Evolutionary conservation across 2,329 filamentous ascomycete species (phyloP).

Genomic region (Hypoxylon sp.): DNA sequence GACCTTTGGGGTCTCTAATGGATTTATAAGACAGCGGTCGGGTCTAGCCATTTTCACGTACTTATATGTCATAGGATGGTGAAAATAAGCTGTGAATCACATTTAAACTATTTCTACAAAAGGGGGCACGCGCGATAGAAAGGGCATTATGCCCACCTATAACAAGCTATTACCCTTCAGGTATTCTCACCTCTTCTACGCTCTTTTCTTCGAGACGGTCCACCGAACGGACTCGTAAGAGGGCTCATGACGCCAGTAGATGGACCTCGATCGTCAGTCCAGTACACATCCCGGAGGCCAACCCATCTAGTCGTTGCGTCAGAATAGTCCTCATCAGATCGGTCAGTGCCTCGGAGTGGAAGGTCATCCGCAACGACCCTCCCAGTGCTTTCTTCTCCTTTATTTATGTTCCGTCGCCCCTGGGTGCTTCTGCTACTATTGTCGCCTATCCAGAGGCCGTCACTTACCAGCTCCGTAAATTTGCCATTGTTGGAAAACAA

Average conservation of each 20-base stretch:
- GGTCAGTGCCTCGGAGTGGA: constrained; percentile 33
- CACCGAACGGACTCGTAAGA: constrained; percentile 48
- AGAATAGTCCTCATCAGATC: constrained; percentile 10
- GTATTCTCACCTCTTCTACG: constrained; percentile 36
- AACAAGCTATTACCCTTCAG: not conserved
- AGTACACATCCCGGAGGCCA: constrained; percentile 42
- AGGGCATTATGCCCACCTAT: not conserved
- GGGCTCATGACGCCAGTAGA: constrained; percentile 50
- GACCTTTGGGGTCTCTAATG: not conserved
- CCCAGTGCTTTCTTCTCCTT: not conserved
- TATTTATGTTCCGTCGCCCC: not conserved
- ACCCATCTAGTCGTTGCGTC: constrained; percentile 44
- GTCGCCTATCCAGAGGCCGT: constrained; percentile 44
- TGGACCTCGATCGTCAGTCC: constrained; percentile 44
- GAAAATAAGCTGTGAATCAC: not conserved
- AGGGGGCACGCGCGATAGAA: too few relatives aligned
- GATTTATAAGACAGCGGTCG: not conserved
- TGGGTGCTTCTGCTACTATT: not conserved
- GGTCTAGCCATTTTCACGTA: not conserved
- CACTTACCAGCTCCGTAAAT: constrained; percentile 62
- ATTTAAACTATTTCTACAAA: not conserved
- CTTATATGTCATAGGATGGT: not conserved
- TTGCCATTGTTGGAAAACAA: constrained; percentile 64
- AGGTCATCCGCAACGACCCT: constrained; percentile 32
- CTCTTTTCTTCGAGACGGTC: constrained; percentile 45